Conservation (phyloP, 1,139 yeast genomes). For the Yamadazyma atlantica region DNA sequence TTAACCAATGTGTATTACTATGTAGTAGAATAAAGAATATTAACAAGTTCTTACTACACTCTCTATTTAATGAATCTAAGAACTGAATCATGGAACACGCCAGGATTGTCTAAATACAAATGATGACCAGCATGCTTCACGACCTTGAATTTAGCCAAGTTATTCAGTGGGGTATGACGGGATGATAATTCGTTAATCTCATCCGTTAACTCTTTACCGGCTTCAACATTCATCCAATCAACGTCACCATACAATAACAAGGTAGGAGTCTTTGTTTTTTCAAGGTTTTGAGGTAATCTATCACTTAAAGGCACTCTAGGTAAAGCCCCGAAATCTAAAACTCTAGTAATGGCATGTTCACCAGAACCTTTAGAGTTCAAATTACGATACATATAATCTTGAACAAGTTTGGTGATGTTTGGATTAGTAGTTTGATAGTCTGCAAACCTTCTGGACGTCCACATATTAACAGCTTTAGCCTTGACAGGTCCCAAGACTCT, state of each 20-base stretch:
- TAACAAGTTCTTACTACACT: no score
- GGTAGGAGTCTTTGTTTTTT: constrained; percentile 39
- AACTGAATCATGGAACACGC: constrained; percentile 32
- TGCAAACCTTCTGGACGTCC: constrained; percentile 45
- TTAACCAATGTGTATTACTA: background rate
- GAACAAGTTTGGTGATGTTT: constrained; percentile 32
- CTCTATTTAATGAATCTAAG: constrained; percentile 34
- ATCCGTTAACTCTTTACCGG: constrained; percentile 40
- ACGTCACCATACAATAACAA: constrained; percentile 48
- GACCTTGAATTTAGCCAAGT: constrained; percentile 38
- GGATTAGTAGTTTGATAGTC: constrained; percentile 33
- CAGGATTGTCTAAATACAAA: constrained; percentile 71
- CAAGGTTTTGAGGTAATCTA: constrained; percentile 40
- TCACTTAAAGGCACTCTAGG: constrained; percentile 46
- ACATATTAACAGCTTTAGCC: constrained; percentile 36
- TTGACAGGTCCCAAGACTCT: constrained; percentile 37
- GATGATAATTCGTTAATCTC: constrained; percentile 38
- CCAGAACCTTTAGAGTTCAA: constrained; percentile 47
- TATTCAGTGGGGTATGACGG: constrained; percentile 10
- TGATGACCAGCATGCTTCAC: constrained; percentile 73
- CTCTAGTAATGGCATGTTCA: constrained; percentile 44
- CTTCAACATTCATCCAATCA: constrained; percentile 50
- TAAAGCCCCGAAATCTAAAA: constrained; percentile 40
- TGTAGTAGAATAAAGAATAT: background rate
- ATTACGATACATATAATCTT: constrained; percentile 42